Percentiles rank a stretch among this genome's conserved stretches.
These are phyloP conservation scores for Asterella californica DNA, from an alignment of 225 moss, liverwort and hornwort species.

Conservation along the genomic window DNA sequence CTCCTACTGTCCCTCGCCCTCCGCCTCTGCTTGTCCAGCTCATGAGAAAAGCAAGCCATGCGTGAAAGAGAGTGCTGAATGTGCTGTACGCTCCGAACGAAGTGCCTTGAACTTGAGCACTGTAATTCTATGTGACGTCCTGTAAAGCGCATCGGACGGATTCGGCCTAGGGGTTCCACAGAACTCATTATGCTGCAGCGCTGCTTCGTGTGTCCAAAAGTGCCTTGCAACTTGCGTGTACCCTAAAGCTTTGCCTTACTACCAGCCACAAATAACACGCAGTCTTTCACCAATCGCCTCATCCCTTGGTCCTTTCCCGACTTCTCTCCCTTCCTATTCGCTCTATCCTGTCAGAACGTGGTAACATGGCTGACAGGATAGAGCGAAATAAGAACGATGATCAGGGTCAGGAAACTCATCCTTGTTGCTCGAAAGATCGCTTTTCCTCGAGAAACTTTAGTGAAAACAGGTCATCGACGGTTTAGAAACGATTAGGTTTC, in stretches of 20 bases:
- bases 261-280: background rate
- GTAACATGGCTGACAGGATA: background rate
- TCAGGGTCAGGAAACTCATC: background rate
- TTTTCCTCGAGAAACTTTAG: background rate
- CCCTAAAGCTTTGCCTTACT: background rate
- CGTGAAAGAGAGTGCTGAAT: background rate
- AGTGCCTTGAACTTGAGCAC: background rate
- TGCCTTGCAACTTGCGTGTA: background rate
- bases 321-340: background rate
- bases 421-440: background rate
- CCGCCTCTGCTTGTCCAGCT: too few species aligned
- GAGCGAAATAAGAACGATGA: too few species aligned
- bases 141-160: background rate
- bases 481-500: background rate
- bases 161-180: background rate
- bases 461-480: background rate
- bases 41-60: background rate
- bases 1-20: background rate
- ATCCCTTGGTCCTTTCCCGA: background rate
- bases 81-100: background rate
- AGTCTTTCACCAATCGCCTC: background rate
- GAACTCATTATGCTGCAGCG: too few species aligned
- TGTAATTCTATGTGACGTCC: background rate
- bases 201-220: background rate
- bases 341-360: background rate